These are phyloP conservation scores for Rhododendron kiyosumense DNA, from an alignment of 148 eudicot genomes.

Conservation along the genomic window DNA sequence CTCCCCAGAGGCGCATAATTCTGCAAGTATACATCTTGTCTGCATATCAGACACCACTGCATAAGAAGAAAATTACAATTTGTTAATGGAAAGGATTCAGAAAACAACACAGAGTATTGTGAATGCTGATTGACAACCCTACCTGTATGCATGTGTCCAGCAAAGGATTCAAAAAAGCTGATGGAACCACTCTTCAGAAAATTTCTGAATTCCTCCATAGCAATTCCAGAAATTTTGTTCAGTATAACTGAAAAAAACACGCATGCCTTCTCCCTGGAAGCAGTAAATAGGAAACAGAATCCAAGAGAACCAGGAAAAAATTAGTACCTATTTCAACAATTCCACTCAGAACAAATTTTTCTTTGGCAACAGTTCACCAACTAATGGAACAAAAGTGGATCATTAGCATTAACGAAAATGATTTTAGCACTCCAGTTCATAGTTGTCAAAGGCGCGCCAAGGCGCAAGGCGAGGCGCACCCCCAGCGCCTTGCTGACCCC, in stretches of 20 bases:
- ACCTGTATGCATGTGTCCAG: constrained; percentile 50
- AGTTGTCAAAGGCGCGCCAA: no score
- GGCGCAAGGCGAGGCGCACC: no score
- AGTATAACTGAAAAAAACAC: constrained; percentile 57
- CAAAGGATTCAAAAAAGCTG: constrained; percentile 33
- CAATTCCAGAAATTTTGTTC: constrained; percentile 32
- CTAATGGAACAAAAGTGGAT: background rate
- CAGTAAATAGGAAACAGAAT: background rate
- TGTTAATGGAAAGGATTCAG: background rate
- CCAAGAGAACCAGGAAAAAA: constrained; percentile 3
- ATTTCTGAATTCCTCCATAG: constrained; percentile 20
- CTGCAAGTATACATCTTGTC: constrained; percentile 34
- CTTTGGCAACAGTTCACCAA: background rate
- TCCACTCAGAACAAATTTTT: background rate
- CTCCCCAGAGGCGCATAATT: constrained; percentile 40
- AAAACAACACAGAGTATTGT: background rate
- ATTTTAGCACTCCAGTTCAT: no score
- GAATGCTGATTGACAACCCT: constrained; percentile 1
- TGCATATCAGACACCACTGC: constrained; percentile 48
- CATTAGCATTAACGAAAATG: background rate
- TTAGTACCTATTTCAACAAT: background rate
- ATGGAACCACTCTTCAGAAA: constrained; percentile 8
- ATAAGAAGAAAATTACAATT: constrained; percentile 11
- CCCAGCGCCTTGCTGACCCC: no score
- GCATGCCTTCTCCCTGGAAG: constrained; percentile 64